Evolutionary conservation across 73 alveolate genomes (phyloP).

Genomic region (Vitrella brassicaformis): DNA sequence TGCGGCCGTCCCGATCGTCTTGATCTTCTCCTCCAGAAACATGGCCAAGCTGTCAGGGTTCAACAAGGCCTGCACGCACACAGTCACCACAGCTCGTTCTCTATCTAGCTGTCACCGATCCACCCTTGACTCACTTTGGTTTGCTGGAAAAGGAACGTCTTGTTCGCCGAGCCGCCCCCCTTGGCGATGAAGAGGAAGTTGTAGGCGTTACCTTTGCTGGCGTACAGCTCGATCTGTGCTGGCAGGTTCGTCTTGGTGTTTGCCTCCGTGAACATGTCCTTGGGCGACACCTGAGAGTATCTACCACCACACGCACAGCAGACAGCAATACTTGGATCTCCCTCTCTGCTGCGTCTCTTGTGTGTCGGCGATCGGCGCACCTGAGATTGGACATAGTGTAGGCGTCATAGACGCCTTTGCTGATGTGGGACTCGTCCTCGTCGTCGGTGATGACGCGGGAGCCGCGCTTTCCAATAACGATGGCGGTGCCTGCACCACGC

Average conservation of each 20-base stretch:
- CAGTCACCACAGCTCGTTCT: not conserved
- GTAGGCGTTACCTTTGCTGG: not conserved
- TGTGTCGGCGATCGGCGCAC: no score
- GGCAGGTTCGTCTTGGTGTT: slow-evolving; percentile 36
- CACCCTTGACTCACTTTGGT: slow-evolving; percentile 5
- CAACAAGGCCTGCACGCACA: slow-evolving; percentile 11
- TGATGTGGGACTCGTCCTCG: slow-evolving; percentile 6
- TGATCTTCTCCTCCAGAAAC: slow-evolving; percentile 21
- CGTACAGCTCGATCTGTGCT: slow-evolving; percentile 17
- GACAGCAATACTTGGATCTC: no score
- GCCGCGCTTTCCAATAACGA: slow-evolving; percentile 27
- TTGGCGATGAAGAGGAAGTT: slow-evolving; percentile 29
- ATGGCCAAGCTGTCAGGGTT: slow-evolving; percentile 18
- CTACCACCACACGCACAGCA: not conserved
- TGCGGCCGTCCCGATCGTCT: slow-evolving; percentile 25
- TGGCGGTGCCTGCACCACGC: no score
- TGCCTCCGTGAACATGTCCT: slow-evolving; percentile 22
- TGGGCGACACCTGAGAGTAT: slow-evolving; percentile 16
- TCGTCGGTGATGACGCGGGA: slow-evolving; percentile 4
- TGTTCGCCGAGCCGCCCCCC: slow-evolving; percentile 39
- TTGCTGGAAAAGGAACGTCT: slow-evolving; percentile 28
- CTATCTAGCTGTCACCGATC: no score
- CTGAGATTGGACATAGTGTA: slow-evolving; percentile 24
- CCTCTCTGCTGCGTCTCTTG: no score
- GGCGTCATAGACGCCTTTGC: slow-evolving; percentile 28